These are phyloP conservation scores for Neltuma alba DNA, from an alignment of 306 rosid genomes.

Conservation along the genomic window DNA sequence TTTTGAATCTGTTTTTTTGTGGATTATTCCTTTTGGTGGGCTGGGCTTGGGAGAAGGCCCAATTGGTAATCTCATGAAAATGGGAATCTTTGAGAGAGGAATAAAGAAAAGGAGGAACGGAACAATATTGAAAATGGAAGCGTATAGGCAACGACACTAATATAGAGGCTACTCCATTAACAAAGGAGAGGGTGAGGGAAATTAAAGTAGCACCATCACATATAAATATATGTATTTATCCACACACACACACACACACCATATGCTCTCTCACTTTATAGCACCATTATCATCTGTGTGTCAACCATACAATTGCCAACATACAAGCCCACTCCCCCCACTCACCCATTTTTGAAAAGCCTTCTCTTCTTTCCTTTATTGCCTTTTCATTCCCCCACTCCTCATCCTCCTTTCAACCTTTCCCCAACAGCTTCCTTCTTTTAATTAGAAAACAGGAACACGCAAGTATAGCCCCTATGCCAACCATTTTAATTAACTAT, in stretches of 20 bases:
- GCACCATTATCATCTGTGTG: conserved; percentile 31
- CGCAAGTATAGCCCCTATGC: background rate
- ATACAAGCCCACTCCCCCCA: conserved; percentile 27
- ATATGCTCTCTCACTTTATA: conserved; percentile 28
- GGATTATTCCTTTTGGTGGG: too few species aligned
- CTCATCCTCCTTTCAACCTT: conserved; percentile 51
- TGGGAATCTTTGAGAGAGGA: background rate
- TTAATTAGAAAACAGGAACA: background rate
- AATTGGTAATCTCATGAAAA: background rate
- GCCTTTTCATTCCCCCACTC: conserved; percentile 22
- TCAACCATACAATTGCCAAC: conserved; percentile 36
- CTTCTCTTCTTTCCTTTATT: conserved; percentile 47
- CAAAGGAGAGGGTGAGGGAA: background rate
- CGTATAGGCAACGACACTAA: background rate
- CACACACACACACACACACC: background rate
- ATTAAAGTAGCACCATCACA: conserved; percentile 31
- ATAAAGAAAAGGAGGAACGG: background rate
- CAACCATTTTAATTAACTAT: background rate
- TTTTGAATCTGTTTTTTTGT: too few species aligned
- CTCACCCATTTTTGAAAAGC: conserved; percentile 47
- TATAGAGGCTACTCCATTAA: background rate
- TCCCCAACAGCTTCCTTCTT: conserved; percentile 38
- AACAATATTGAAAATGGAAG: conserved; percentile 19
- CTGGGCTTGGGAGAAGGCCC: background rate
- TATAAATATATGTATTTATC: background rate